These are phyloP conservation scores for barley (Hordeum vulgare) DNA, from an alignment of 176 grass and related monocot genomes.

Conservation along the genomic window DNA sequence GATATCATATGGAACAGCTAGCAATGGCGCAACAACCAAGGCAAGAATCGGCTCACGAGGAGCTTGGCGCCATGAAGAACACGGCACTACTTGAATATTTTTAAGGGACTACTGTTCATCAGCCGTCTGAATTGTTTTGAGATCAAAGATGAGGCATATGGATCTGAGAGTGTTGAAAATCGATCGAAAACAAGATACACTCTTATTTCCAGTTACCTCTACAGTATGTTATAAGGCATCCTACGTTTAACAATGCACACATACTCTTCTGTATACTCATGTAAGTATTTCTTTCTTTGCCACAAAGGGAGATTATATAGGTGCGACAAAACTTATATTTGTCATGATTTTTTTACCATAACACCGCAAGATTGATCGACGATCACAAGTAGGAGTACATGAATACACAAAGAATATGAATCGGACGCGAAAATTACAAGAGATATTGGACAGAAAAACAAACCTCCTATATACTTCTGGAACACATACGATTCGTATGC, in stretches of 20 bases:
- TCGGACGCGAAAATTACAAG: not conserved
- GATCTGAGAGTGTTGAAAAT: not conserved
- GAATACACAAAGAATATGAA: not conserved
- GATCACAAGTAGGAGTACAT: not conserved
- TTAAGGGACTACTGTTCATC: not conserved
- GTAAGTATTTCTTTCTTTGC: not conserved
- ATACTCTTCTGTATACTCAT: too few species aligned
- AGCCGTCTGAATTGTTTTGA: not conserved
- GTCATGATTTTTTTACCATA: not conserved
- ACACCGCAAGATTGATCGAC: not conserved
- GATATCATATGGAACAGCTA: constrained; percentile 1
- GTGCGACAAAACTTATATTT: not conserved
- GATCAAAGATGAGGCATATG: not conserved
- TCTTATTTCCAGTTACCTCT: too few species aligned
- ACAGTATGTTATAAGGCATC: too few species aligned
- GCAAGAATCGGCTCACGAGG: not conserved
- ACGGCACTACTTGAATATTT: too few species aligned
- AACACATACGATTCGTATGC: not conserved
- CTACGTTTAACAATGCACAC: too few species aligned
- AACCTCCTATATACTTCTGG: not conserved
- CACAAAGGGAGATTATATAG: not conserved
- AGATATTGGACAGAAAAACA: not conserved
- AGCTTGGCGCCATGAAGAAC: not conserved
- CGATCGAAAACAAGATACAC: not conserved
- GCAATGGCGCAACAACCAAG: not conserved